A percentile compares a stretch with the other conserved stretches of the same genome.
These are phyloP conservation scores for Aspergillus asperescens DNA, from an alignment of 495 filamentous ascomycete species.

Conservation along the genomic window DNA sequence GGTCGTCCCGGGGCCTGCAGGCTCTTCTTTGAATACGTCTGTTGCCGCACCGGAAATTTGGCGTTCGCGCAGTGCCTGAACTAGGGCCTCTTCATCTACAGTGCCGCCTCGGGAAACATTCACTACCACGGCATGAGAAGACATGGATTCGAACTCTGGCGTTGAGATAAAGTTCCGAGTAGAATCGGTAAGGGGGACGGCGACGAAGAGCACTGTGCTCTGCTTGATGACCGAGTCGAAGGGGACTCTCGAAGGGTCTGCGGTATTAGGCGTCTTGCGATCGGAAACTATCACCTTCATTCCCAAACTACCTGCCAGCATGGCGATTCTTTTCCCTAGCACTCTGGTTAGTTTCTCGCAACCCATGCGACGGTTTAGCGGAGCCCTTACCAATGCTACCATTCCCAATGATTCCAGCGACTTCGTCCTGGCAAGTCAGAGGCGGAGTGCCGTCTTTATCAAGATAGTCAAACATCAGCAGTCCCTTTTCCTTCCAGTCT, in stretches of 20 bases:
- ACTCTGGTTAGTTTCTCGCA: constrained; percentile 5
- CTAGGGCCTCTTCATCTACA: constrained; percentile 50
- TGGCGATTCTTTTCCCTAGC: constrained; percentile 27
- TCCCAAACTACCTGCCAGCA: constrained; percentile 23
- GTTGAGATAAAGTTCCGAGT: constrained; percentile 47
- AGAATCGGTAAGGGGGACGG: constrained; percentile 39
- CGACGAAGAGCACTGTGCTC: constrained; percentile 46
- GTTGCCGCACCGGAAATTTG: constrained; percentile 50
- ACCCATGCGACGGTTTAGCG: neutral
- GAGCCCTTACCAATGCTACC: constrained; percentile 25
- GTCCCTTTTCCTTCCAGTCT: constrained; percentile 19
- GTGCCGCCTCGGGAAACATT: constrained; percentile 57
- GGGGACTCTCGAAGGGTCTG: constrained; percentile 29
- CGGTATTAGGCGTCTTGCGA: constrained; percentile 33
- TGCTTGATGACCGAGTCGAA: constrained; percentile 43
- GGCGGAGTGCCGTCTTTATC: constrained; percentile 19
- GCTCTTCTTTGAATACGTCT: constrained; percentile 53
- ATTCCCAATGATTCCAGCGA: constrained; percentile 31
- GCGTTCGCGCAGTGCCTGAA: constrained; percentile 41
- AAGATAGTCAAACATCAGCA: constrained; percentile 20
- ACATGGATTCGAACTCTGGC: constrained; percentile 48
- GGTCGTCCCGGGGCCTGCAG: constrained; percentile 31
- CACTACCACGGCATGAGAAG: constrained; percentile 44
- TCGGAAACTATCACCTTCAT: constrained; percentile 32
- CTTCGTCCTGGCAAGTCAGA: constrained; percentile 29